Conservation (phyloP, 257 asterid species). For the Echium plantagineum region DNA sequence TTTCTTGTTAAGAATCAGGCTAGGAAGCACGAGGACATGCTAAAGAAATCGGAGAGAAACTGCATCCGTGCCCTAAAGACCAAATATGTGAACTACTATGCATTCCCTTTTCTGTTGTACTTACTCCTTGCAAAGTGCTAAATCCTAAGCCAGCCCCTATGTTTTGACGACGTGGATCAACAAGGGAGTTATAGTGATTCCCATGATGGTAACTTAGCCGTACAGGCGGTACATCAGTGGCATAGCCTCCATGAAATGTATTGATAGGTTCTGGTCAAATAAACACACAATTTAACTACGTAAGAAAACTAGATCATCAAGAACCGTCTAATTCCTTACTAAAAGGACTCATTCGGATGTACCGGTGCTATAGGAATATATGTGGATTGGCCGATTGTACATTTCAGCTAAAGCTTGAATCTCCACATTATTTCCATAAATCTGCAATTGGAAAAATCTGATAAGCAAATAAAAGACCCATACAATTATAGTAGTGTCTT, state of each 20-base stretch:
- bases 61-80: no score
- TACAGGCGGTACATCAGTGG: conserved; percentile 78
- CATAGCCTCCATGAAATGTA: conserved; percentile 85
- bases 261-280: conserved; percentile 72
- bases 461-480: background rate
- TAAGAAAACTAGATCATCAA: conserved; percentile 9
- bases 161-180: conserved; percentile 78
- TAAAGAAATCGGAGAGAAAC: background rate
- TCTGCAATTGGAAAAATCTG: conserved; percentile 29
- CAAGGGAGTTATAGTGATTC: conserved; percentile 92
- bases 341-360: conserved; percentile 3
- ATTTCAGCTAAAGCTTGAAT: conserved; percentile 92
- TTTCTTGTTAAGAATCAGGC: background rate
- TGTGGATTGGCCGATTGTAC: conserved; percentile 97
- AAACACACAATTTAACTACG: conserved; percentile 3
- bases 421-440: conserved; percentile 89
- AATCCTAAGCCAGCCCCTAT: conserved; percentile 95
- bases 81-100: background rate
- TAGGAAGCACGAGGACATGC: background rate
- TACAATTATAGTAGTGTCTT: no score
- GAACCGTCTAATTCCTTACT: conserved; percentile 5
- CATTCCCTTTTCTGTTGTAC: conserved; percentile 5
- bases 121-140: conserved; percentile 84
- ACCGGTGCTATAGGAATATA: conserved; percentile 95
- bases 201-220: conserved; percentile 93